Percentiles rank a stretch among this genome's conserved stretches.
Conservation (phyloP, 495 filamentous ascomycete species). For the Friedmanniomyces endolithicus region DNA sequence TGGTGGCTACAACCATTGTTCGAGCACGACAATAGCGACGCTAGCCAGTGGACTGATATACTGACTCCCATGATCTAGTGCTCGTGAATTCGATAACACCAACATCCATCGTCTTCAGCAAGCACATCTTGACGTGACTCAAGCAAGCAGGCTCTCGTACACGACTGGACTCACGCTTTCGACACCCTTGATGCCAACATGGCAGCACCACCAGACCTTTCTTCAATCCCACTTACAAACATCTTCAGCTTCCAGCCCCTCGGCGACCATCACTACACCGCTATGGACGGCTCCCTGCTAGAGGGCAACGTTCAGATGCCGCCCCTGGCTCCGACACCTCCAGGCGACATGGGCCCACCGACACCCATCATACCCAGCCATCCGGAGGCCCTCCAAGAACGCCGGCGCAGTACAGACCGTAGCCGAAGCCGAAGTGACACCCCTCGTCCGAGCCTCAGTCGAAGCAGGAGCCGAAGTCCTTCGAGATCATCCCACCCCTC, state of each 20-base stretch:
- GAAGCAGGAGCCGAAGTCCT: background rate
- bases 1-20: too few species aligned
- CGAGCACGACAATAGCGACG: too few species aligned
- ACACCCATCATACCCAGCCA: background rate
- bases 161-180: background rate
- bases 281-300: background rate
- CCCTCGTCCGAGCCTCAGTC: background rate
- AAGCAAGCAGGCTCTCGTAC: background rate
- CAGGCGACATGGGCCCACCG: background rate
- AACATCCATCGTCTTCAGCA: too few species aligned
- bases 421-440: background rate
- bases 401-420: background rate
- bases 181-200: background rate
- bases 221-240: background rate
- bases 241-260: background rate
- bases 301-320: background rate
- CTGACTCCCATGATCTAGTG: too few species aligned
- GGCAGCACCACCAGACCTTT: background rate
- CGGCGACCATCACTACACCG: background rate
- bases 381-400: background rate
- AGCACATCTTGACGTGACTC: background rate
- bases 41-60: too few species aligned
- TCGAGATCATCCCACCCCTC: constrained; percentile 11
- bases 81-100: too few species aligned
- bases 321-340: background rate